phyloP scores from a whole-genome alignment of 1,284 basidiomycete species.

The Sphagnurus paluster region DNA sequence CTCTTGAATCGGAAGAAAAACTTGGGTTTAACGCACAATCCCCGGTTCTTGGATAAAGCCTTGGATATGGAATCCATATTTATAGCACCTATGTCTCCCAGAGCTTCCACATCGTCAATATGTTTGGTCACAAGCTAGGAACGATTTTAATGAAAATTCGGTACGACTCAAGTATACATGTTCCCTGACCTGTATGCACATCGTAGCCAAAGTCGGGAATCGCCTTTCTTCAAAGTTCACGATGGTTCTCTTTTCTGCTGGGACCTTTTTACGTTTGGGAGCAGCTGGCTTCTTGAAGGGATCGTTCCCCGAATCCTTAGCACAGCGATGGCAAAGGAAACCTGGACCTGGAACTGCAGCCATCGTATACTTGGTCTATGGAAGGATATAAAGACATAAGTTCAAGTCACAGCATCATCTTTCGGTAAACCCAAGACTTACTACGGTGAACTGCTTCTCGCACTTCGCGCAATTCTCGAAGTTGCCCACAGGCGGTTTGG shows the following conservation, averaged over 20 bases:
- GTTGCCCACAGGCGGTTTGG: constrained; percentile 73
- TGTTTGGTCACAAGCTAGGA: constrained; percentile 78
- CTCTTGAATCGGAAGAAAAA: background rate
- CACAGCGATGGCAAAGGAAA: constrained; percentile 80
- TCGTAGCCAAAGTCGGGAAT: constrained; percentile 67
- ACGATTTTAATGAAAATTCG: background rate
- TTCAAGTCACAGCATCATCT: background rate
- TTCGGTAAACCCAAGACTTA: constrained; percentile 46
- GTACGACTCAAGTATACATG: constrained; percentile 20
- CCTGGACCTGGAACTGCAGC: constrained; percentile 68
- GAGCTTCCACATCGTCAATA: constrained; percentile 88
- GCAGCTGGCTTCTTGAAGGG: constrained; percentile 79
- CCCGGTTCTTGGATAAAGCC: constrained; percentile 84
- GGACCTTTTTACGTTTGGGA: constrained; percentile 61
- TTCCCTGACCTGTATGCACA: constrained; percentile 88
- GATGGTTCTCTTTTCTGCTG: constrained; percentile 62
- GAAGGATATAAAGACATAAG: background rate
- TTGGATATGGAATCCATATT: constrained; percentile 85
- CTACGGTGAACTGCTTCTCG: constrained; percentile 84
- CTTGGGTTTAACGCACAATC: constrained; percentile 59
- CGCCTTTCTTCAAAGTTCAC: constrained; percentile 70
- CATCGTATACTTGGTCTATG: constrained; percentile 83
- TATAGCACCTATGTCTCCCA: constrained; percentile 82
- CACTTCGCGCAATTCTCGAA: constrained; percentile 86
- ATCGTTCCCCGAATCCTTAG: constrained; percentile 72